Base-by-base conservation (phyloP, 495 filamentous ascomycete species). In the Xylaria acuta region DNA sequence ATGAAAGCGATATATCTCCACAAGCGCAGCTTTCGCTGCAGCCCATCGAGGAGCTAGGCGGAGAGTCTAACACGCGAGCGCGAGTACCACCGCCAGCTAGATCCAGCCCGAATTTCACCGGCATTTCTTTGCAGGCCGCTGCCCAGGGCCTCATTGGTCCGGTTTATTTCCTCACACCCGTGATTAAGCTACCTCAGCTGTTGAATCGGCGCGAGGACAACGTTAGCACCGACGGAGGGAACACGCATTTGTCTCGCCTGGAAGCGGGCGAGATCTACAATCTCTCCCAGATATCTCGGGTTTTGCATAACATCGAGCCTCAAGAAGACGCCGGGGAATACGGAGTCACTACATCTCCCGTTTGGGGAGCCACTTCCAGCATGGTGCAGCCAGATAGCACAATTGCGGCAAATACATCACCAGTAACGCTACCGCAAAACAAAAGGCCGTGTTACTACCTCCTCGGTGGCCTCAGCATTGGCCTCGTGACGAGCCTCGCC, bases 381-480 rank as follows among this genome's bases (percentile, higher is more conserved):
- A 16, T 32, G 5, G 27, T 16, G 53, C 53, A 32, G 30, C 27
- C 53, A 14, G 53, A 32, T 4, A 16, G 6, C 30, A 3, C 27
- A 58, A 20, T 32, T 2, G 11, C 53, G 25, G 30, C 53, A 58
- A 32, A 11, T 6, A 27, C 7, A 58, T 16, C 30, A 58, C 53
- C 30, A 5, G 16, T 18, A 27, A 30, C 4, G 53, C 27, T 20
- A 11, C 25, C 53, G 30, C 27, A 7, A 5, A 27, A 58, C 4
- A 58, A 32, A 20, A 58, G 27, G 53, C 25, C 53, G 53, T 58
- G 53, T 32, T 58, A 58, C 53, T 58, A 58, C 16, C 53, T 58
- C 53, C 53, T 58, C 4, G 16, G 25, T 16, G 25, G 53, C 53
- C 53, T 58, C 12, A 20, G 25, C 27, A 58, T 14, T 25, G 53